Conservation (phyloP, 2,329 filamentous ascomycete species). For the Colletotrichum brevisporum region DNA sequence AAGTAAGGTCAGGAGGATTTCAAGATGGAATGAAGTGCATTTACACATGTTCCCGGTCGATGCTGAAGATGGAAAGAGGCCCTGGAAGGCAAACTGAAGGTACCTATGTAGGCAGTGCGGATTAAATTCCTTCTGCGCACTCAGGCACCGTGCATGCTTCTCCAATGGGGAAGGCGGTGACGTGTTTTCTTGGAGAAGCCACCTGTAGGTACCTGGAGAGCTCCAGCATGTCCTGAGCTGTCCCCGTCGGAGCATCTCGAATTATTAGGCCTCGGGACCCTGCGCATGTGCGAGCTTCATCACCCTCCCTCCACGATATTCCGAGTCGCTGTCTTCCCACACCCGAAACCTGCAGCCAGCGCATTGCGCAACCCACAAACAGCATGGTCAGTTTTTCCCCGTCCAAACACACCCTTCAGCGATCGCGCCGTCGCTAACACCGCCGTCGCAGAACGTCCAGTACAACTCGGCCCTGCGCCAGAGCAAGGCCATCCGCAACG, state of each 20-base stretch:
- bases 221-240: slow-evolving; percentile 29
- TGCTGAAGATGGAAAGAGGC: no score
- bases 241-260: no score
- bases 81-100: background rate
- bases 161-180: slow-evolving; percentile 35
- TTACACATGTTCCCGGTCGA: no score
- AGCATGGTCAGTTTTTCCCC: slow-evolving; percentile 26
- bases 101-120: background rate
- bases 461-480: slow-evolving; percentile 91
- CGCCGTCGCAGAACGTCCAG: slow-evolving; percentile 76
- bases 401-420: background rate
- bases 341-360: background rate
- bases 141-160: background rate
- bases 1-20: background rate
- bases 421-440: slow-evolving; percentile 43
- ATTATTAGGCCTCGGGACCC: slow-evolving; percentile 8
- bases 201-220: slow-evolving; percentile 35
- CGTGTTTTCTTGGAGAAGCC: slow-evolving; percentile 31
- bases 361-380: background rate
- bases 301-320: no score
- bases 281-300: slow-evolving; percentile 3
- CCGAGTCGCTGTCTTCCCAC: background rate
- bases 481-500: slow-evolving; percentile 82
- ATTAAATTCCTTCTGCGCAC: no score
- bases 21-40: no score